Percentiles rank a stretch among this genome's conserved stretches.
phyloP scores from a whole-genome alignment of 768 basidiomycete species.

The Lentinula raphanica region DNA sequence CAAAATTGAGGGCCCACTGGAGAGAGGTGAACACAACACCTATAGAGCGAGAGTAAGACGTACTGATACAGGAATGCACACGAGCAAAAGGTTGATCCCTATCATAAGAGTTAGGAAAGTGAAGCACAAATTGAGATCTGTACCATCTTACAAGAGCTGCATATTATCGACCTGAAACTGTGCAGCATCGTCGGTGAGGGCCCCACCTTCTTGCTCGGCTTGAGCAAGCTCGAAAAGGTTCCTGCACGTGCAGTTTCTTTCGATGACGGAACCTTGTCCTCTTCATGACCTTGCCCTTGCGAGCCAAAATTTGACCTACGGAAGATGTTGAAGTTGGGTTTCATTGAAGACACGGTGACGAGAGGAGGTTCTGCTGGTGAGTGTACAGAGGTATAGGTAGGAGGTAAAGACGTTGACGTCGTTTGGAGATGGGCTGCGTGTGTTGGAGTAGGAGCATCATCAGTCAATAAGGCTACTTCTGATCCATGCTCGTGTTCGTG shows the following conservation, averaged over 20 bases:
- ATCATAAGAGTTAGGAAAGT: background rate
- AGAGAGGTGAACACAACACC: background rate
- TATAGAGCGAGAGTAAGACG: constrained; percentile 19
- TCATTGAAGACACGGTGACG: background rate
- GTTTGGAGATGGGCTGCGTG: background rate
- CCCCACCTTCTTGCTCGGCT: constrained; percentile 35
- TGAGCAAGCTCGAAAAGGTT: constrained; percentile 24
- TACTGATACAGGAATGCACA: constrained; percentile 4
- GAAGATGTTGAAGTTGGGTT: background rate
- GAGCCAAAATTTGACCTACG: background rate
- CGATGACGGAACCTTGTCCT: background rate
- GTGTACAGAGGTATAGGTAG: background rate
- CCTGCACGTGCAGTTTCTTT: constrained; percentile 8
- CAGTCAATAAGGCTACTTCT: background rate
- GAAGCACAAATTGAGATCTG: background rate
- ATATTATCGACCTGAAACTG: constrained; percentile 50
- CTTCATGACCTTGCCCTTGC: background rate
- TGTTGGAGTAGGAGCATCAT: background rate
- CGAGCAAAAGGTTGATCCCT: background rate
- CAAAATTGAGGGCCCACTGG: constrained; percentile 52
- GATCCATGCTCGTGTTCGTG: background rate
- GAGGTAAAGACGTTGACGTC: background rate
- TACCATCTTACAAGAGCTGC: constrained; percentile 50
- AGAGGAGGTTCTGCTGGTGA: background rate
- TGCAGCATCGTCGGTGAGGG: constrained; percentile 37